A percentile compares a stretch with the other conserved stretches of the same genome.
These are phyloP conservation scores for Panaeolus cyanescens DNA, from an alignment of 768 basidiomycete genomes.

Conservation along the genomic window DNA sequence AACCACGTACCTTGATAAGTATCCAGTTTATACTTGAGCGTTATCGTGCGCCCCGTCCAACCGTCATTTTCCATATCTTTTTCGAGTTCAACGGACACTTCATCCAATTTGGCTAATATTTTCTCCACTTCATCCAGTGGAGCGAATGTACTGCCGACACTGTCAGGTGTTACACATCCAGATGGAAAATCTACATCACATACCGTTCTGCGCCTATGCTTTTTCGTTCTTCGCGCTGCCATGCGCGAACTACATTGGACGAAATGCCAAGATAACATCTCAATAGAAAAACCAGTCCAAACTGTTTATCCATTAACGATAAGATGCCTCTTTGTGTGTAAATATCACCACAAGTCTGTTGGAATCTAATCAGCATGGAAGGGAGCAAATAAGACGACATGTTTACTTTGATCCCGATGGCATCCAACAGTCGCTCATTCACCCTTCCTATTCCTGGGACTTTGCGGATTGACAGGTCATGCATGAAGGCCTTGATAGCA, in stretches of 20 bases:
- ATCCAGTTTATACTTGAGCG: slow-evolving; percentile 91
- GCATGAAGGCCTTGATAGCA: slow-evolving; percentile 76
- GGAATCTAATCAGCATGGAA: not conserved
- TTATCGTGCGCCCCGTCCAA: slow-evolving; percentile 88
- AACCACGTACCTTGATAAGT: slow-evolving; percentile 70
- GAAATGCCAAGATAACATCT: slow-evolving; percentile 85
- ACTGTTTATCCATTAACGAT: slow-evolving; percentile 85
- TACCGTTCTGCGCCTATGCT: slow-evolving; percentile 92
- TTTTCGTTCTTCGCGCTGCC: slow-evolving; percentile 80
- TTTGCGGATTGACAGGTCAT: slow-evolving; percentile 79
- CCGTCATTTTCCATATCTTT: slow-evolving; percentile 76
- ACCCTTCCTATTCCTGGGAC: slow-evolving; percentile 92
- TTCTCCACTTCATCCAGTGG: slow-evolving; percentile 63
- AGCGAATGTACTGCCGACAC: slow-evolving; percentile 66
- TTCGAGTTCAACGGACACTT: slow-evolving; percentile 80
- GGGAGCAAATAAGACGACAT: not conserved
- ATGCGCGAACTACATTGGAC: slow-evolving; percentile 78
- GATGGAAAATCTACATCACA: not conserved
- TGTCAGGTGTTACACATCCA: not conserved
- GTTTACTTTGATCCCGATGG: slow-evolving; percentile 80
- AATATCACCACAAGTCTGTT: slow-evolving; percentile 89
- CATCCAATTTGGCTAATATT: slow-evolving; percentile 76
- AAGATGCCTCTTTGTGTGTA: slow-evolving; percentile 72
- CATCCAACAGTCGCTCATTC: slow-evolving; percentile 83
- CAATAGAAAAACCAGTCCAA: slow-evolving; percentile 76